phyloP scores from a whole-genome alignment of 2,329 filamentous ascomycete species.

The Blastomyces percursus region DNA sequence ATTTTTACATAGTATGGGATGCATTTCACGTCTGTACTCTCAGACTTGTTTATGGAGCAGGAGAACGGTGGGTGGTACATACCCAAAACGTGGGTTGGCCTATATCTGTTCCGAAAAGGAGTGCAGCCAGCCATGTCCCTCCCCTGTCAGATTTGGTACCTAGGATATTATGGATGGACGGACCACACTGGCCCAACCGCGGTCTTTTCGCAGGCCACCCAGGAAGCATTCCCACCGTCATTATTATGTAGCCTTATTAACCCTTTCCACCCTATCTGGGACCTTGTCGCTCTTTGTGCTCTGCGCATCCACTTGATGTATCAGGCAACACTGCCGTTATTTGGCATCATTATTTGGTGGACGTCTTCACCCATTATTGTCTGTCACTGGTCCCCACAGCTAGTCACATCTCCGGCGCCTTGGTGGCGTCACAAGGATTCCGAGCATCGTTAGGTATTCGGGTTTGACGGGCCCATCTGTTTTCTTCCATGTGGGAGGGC shows the following conservation, averaged over 20 bases:
- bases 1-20: neutral
- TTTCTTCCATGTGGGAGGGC: neutral
- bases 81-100: neutral
- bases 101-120: neutral
- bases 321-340: neutral
- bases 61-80: too few species aligned
- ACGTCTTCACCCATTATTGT: neutral
- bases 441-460: neutral
- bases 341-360: neutral
- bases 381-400: neutral
- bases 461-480: neutral
- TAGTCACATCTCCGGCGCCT: neutral
- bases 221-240: neutral
- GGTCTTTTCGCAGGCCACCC: neutral
- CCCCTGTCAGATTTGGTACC: neutral
- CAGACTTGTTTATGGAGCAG: neutral
- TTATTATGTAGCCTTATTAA: neutral
- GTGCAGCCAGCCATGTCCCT: neutral
- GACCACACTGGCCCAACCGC: neutral
- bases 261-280: neutral
- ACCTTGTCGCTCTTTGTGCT: neutral
- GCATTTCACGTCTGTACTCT: neutral
- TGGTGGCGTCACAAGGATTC: neutral
- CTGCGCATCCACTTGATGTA: neutral
- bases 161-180: neutral